These are phyloP conservation scores for Whalleya microplaca DNA, from an alignment of 2,329 filamentous ascomycete species.

Conservation along the genomic window DNA sequence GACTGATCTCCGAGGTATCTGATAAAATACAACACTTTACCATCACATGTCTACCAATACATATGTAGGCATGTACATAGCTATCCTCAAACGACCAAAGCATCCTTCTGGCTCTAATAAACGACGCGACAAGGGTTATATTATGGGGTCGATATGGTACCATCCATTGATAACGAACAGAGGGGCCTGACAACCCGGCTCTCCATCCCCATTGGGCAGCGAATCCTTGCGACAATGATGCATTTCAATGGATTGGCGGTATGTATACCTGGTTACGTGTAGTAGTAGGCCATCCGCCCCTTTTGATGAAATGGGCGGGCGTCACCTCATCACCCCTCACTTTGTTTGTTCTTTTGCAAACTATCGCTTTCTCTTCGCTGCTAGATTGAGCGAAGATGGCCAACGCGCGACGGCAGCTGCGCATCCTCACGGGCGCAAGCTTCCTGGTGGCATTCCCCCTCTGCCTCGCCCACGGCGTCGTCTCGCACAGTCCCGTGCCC, in stretches of 20 bases:
- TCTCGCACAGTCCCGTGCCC: conserved; percentile 40
- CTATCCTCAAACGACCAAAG: no score
- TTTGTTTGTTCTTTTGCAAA: not conserved
- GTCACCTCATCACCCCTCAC: not conserved
- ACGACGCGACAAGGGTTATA: not conserved
- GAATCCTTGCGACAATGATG: not conserved
- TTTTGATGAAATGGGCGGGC: not conserved
- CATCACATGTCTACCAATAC: no score
- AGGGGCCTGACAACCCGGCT: not conserved
- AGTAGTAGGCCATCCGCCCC: not conserved
- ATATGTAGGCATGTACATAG: no score
- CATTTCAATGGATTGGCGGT: not conserved
- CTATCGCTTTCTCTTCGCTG: no score
- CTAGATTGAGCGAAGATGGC: conserved; percentile 17
- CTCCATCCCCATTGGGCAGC: not conserved
- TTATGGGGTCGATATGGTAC: not conserved
- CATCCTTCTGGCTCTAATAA: not conserved
- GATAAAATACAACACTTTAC: no score
- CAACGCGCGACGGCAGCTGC: conserved; percentile 31
- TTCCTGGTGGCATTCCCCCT: conserved; percentile 46
- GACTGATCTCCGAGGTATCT: no score
- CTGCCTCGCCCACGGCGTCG: conserved; percentile 43
- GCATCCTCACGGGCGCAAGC: conserved; percentile 40
- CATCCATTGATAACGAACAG: not conserved
- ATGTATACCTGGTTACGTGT: no score